Evolutionary conservation across 768 basidiomycete species (phyloP), one percentile per base, ranked within the genome.

Genomic region (Pulveroboletus frians): DNA sequence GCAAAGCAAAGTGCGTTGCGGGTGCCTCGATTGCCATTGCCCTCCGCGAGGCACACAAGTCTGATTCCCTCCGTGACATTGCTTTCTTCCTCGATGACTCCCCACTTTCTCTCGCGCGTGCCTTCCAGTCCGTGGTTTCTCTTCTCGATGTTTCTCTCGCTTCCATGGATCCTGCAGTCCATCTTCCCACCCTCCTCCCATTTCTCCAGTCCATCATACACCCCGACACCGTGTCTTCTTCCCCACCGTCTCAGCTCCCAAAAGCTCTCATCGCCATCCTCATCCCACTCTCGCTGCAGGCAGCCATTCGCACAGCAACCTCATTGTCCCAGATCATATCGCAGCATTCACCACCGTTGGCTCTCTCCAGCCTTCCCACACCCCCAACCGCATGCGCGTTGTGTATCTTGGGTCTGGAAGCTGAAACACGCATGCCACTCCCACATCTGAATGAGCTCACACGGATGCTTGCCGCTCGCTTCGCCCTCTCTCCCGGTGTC

Each of bases 1-100:
- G 79, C 44, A 82, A 76, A 54, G 83, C 88, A 18, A 88, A 78
- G 64, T 69, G 80, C 38, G 73, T 79, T 11, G 84, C 85, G 0
- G 90, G 80, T 11, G 85, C 83, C 3, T 79, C 82, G 39, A 70
- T 90, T 23, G 76, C 81, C 21, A 75, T 90, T 47, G 81, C 86
- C 5, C 71, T 90, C 37, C 83, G 88, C 43, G 84, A 90, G 70
- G 74, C 76, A 49, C 80, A 73, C 58, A 82, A 78, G 49, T 80
- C 84, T 26, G 84, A 86, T 61, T 78, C 78, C 11, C 71, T 90
- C 40, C 74, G 73, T 45, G 80, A 88, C 53, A 80, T 92, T 52
- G 83, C 88, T 4, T 80, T 77, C 55, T 68, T 87, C 21, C 71
- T 88, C 27, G 75, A 79, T 42, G 78, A 81, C 45, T 69, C 79